Conservation (phyloP, 116 monocot genomes). For the Trichopus zeylanicus region DNA sequence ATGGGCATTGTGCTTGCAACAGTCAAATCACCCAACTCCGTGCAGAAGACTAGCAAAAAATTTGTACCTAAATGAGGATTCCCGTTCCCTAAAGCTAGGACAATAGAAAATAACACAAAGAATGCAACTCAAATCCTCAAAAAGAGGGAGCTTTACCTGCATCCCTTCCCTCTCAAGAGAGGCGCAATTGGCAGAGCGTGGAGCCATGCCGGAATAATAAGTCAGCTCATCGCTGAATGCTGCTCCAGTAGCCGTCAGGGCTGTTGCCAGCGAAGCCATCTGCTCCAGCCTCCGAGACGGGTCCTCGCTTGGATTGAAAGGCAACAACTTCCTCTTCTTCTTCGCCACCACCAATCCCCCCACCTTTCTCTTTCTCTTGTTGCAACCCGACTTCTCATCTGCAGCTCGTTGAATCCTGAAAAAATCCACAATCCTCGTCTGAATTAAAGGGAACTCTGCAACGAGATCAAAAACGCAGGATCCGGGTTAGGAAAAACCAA, state of each 20-base stretch:
- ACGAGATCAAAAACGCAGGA: background rate
- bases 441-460: slow-evolving; percentile 85
- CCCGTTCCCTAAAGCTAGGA: no score
- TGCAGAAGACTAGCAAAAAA: no score
- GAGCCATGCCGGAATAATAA: slow-evolving; percentile 58
- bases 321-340: slow-evolving; percentile 80
- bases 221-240: slow-evolving; percentile 80
- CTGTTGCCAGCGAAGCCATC: slow-evolving; percentile 94
- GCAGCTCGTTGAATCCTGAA: slow-evolving; percentile 67
- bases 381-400: slow-evolving; percentile 6
- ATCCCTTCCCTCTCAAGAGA: slow-evolving; percentile 71
- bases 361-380: slow-evolving; percentile 33
- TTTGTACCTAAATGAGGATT: no score
- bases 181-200: slow-evolving; percentile 58
- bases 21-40: no score
- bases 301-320: slow-evolving; percentile 69
- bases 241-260: slow-evolving; percentile 55
- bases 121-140: background rate
- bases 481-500: background rate
- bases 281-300: slow-evolving; percentile 55
- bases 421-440: slow-evolving; percentile 94
- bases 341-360: slow-evolving; percentile 33
- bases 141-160: slow-evolving; percentile 43
- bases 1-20: no score
- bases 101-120: background rate